Conservation (phyloP, 1,284 basidiomycete genomes). For the Albatrellus sp. region DNA sequence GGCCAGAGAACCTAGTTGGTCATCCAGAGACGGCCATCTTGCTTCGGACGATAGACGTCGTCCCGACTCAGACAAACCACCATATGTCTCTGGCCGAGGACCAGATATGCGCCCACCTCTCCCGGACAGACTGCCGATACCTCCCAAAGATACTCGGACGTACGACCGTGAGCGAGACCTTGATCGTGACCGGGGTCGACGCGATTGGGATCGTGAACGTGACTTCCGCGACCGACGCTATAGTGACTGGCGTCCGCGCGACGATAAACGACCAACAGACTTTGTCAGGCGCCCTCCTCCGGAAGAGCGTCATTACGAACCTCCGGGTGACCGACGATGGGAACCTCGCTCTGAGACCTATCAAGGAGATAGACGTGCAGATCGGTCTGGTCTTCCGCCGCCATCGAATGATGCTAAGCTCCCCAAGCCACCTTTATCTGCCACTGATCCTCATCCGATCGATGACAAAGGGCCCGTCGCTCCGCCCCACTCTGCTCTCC, state of each 20-base stretch:
- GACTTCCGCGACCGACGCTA: slow-evolving; percentile 9
- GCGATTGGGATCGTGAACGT: slow-evolving; percentile 15
- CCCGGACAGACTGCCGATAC: slow-evolving; percentile 10
- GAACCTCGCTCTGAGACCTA: slow-evolving; percentile 1
- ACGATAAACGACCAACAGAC: slow-evolving; percentile 12
- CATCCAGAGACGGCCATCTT: background rate
- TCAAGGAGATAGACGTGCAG: slow-evolving; percentile 1
- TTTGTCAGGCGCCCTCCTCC: slow-evolving; percentile 11
- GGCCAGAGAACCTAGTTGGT: slow-evolving; percentile 1
- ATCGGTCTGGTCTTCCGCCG: background rate
- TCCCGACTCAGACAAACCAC: slow-evolving; percentile 7
- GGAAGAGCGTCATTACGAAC: slow-evolving; percentile 17
- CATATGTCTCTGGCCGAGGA: background rate
- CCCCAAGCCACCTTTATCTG: slow-evolving; percentile 7
- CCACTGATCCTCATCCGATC: background rate
- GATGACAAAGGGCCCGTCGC: slow-evolving; percentile 7
- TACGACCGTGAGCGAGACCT: slow-evolving; percentile 8
- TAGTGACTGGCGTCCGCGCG: slow-evolving; percentile 14
- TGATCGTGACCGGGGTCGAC: slow-evolving; percentile 11
- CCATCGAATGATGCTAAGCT: slow-evolving; percentile 1
- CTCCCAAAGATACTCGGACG: background rate
- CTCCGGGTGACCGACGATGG: slow-evolving; percentile 13
- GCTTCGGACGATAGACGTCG: slow-evolving; percentile 1
- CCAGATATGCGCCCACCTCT: slow-evolving; percentile 8
- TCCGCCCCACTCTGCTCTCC: slow-evolving; percentile 1